phyloP scores from a whole-genome alignment of 768 basidiomycete species.

The Lactarius deliciosus region DNA sequence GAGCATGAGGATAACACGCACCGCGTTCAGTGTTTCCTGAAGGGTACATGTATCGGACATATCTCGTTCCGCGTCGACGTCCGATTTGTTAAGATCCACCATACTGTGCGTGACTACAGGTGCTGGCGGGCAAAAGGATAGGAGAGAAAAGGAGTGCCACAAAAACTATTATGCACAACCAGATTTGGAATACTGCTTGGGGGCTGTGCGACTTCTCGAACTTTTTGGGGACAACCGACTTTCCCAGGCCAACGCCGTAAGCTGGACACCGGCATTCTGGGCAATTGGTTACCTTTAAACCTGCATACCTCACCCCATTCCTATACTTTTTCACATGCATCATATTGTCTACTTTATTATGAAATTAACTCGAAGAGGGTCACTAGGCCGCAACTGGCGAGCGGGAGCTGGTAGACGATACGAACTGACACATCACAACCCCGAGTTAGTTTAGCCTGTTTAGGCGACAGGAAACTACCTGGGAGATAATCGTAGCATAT shows the following conservation, averaged over 20 bases:
- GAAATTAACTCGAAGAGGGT: not conserved
- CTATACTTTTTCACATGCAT: no score
- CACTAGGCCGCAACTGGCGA: not conserved
- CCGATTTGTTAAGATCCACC: not conserved
- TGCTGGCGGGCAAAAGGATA: no score
- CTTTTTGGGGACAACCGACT: no score
- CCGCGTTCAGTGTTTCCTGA: not conserved
- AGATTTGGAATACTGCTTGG: not conserved
- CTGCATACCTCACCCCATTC: no score
- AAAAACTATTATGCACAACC: not conserved
- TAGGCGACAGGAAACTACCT: slow-evolving; percentile 59
- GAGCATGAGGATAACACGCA: not conserved
- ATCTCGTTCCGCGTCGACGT: not conserved
- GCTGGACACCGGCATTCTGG: no score
- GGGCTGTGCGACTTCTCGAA: no score
- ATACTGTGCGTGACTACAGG: not conserved
- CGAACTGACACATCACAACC: slow-evolving; percentile 46
- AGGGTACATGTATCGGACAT: not conserved
- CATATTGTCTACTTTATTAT: no score
- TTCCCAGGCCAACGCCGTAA: no score
- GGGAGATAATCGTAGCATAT: no score
- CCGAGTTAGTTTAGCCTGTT: no score
- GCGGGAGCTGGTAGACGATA: not conserved
- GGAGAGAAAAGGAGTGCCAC: not conserved
- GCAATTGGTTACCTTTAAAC: no score